Base-by-base conservation (phyloP, 345 rosid genomes). In the Salix caprea region DNA sequence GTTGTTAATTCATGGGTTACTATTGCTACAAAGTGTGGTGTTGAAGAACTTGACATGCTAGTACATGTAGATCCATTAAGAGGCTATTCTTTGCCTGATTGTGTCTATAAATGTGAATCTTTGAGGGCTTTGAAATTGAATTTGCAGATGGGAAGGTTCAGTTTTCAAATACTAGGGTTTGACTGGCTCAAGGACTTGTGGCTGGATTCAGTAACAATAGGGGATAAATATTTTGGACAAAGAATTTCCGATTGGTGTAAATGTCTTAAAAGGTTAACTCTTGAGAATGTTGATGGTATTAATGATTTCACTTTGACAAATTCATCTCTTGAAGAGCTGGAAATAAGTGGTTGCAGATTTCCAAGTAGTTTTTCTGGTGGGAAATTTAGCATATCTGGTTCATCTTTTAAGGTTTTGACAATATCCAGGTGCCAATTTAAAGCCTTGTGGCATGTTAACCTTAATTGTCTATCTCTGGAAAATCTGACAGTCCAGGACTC, bases 31-130 rank as follows among this genome's bases (percentile, higher is more conserved):
- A 1, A 7, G 26, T 72, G 67, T 78, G 50, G 42, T 78, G 72
- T 78, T 78, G n/a, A 23, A 18, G 76, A 71, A 32, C 24, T 78
- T 40, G 80, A 78, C 32, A 36, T 77, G 37, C 80, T 77, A 24
- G 7, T 78, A 3, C 19, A 42, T 21, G 14, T 70, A 21, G 70
- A n/a, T 10, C 2, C 18, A 58, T 7, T 14, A 28, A 28, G 26
- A 1, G 23, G 10, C 32, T 72, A 78, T 58, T 15, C 8, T 2
- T 56, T 78, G 67, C 80, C 80, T 7, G 67, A 16, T 28, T 48
- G 36, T 54, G 42, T 78, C 26, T 26, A 24, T 52, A 1, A 34
- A 13, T 78, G 80, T 23, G n/a, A 36, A 13, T 72, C 80, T 72
- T 65, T 78, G 18, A 37, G 56, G 67, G 28, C 56, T 7, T 37